phyloP scores from a whole-genome alignment of 345 rosid genomes.

The Ceriops zippeliana region DNA sequence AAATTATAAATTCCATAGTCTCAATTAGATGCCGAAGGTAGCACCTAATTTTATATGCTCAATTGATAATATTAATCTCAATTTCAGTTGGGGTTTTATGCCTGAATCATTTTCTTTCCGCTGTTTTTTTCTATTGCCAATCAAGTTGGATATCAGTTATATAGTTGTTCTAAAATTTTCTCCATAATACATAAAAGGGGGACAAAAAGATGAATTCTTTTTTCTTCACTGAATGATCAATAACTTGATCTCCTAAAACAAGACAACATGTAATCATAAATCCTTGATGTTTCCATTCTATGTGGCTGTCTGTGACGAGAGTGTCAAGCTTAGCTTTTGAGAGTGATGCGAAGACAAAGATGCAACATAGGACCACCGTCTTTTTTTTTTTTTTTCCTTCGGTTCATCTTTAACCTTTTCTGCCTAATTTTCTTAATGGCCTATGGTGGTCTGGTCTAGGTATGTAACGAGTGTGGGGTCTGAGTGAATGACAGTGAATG shows the following conservation, averaged over 20 bases:
- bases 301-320: neutral
- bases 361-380: neutral
- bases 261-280: no score
- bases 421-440: slow-evolving; percentile 1
- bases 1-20: neutral
- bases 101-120: no score
- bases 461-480: slow-evolving; percentile 1
- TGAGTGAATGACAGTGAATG: neutral
- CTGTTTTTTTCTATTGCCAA: no score
- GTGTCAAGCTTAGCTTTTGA: neutral
- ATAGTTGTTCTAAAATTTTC: no score
- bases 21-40: neutral
- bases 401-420: neutral
- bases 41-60: neutral
- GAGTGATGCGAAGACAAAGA: neutral
- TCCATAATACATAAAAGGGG: no score
- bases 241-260: no score
- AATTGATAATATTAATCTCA: no score
- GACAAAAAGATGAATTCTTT: no score
- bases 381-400: neutral
- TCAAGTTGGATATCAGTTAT: no score
- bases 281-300: neutral
- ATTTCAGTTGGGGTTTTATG: no score
- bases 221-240: no score
- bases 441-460: neutral